Evolutionary conservation across 2,329 filamentous ascomycete species (phyloP), one percentile per base, ranked within the genome.

Genomic region (Pseudogymnoascus sp.): DNA sequence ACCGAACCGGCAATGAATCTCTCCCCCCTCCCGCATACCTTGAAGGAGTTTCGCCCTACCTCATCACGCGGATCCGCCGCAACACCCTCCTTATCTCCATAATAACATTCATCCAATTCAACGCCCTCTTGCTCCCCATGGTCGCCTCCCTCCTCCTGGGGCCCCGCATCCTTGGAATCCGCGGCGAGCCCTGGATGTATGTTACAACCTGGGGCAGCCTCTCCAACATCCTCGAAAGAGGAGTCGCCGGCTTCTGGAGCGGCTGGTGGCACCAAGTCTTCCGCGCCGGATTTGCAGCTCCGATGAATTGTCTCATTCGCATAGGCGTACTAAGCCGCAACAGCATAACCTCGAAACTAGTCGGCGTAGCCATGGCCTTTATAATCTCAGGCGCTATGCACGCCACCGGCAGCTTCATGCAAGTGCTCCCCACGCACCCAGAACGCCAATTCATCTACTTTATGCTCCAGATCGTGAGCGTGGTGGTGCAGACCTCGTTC

Each of bases 231-330:
- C 74, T 87, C 9, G 83, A 91, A 64, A 79, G 84, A 63, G 92
- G 93, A 0, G 78, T 97, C 1, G 80, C 83, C 0, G 92, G 92
- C 0, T 88, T 87, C 75, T 97, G 93, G 93, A 87, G 89, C 48
- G 80, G 79, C 21, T 93, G 86, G 81, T 97, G 93, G 93, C 93
- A 97, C 73, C 92, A 97, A 74, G 87, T 87, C 2, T 95, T 96
- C 75, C 87, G 92, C 0, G 81, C 85, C 61, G 85, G 83, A 2
- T 92, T 93, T 70, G 75, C 82, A 39, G 81, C 85, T 3, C 87
- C 87, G 0, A 76, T 80, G 0, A 73, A 73, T 1, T 82, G 77
- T 68, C 68, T 87, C 62, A 72, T 74, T 7, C 66, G 72, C 65
- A 25, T 72, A 67, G 25, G 79, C 15, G 71, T 78, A 67, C 58